A percentile compares a stretch with the other conserved stretches of the same genome.
Conservation (phyloP, 2,329 filamentous ascomycete species). For the Trichoderma sp. region DNA sequence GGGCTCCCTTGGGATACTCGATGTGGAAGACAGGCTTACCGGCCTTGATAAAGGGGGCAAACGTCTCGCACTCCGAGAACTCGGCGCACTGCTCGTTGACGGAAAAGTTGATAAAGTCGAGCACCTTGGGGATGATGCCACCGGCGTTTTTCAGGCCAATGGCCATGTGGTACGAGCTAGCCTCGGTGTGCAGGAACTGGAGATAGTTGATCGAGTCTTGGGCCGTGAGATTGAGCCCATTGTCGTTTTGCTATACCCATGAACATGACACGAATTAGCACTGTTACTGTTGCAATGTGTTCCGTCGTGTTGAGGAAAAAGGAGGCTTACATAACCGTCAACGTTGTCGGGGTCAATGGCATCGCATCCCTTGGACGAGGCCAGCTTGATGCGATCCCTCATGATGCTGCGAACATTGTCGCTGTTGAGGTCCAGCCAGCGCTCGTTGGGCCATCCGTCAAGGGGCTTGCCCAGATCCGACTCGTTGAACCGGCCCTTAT, state of each 20-base stretch:
- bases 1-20: slow-evolving; percentile 60
- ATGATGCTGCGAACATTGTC: slow-evolving; percentile 62
- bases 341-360: slow-evolving; percentile 68
- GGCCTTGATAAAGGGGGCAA: slow-evolving; percentile 54
- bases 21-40: slow-evolving; percentile 71
- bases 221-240: slow-evolving; percentile 57
- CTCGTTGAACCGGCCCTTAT: slow-evolving; percentile 52
- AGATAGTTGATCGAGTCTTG: slow-evolving; percentile 58
- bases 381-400: slow-evolving; percentile 56
- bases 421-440: slow-evolving; percentile 61
- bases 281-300: neutral
- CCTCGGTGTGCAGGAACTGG: slow-evolving; percentile 55
- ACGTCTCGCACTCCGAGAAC: slow-evolving; percentile 58
- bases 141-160: slow-evolving; percentile 68
- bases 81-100: slow-evolving; percentile 69
- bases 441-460: slow-evolving; percentile 64
- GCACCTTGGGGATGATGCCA: slow-evolving; percentile 50
- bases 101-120: slow-evolving; percentile 57
- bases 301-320: neutral
- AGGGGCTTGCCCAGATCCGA: slow-evolving; percentile 57
- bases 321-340: slow-evolving; percentile 56
- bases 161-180: slow-evolving; percentile 53
- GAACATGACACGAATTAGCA: neutral
- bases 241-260: slow-evolving; percentile 50
- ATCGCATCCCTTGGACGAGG: slow-evolving; percentile 61